Evolutionary conservation across 345 rosid species (phyloP).

Genomic region (Cardamine occulta): DNA sequence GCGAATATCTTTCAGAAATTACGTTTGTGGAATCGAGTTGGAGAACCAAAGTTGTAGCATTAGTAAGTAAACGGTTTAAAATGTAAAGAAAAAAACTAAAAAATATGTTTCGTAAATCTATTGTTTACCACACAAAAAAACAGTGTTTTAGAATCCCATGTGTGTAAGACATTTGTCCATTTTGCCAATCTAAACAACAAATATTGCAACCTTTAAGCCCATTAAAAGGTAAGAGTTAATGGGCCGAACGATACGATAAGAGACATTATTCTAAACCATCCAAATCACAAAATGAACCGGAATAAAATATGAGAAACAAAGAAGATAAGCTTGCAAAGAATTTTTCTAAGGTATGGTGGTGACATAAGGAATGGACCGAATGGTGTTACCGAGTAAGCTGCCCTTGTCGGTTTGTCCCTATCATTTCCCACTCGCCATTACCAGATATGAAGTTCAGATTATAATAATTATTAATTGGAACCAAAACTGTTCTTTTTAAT

Average conservation of each 20-base stretch:
- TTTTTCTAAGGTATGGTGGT: neutral
- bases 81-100: no score
- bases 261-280: neutral
- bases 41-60: no score
- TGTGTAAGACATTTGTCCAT: no score
- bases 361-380: constrained; percentile 24
- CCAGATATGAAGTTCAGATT: constrained; percentile 19
- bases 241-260: neutral
- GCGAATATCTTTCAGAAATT: no score
- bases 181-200: neutral
- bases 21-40: no score
- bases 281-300: neutral
- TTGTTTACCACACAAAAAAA: no score
- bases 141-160: neutral
- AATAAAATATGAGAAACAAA: constrained; percentile 1
- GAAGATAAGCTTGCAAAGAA: constrained; percentile 12
- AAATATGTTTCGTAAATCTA: no score
- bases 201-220: neutral
- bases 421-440: constrained; percentile 30
- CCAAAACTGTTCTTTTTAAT: neutral
- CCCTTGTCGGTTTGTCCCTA: constrained; percentile 31
- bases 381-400: constrained; percentile 42
- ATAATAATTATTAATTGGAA: constrained; percentile 1
- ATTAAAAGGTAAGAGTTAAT: neutral
- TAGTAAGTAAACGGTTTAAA: no score